A percentile compares a stretch with the other conserved stretches of the same genome.
phyloP scores from a whole-genome alignment of 352 stramenopile species.

The Phytopythium oedochilum region DNA sequence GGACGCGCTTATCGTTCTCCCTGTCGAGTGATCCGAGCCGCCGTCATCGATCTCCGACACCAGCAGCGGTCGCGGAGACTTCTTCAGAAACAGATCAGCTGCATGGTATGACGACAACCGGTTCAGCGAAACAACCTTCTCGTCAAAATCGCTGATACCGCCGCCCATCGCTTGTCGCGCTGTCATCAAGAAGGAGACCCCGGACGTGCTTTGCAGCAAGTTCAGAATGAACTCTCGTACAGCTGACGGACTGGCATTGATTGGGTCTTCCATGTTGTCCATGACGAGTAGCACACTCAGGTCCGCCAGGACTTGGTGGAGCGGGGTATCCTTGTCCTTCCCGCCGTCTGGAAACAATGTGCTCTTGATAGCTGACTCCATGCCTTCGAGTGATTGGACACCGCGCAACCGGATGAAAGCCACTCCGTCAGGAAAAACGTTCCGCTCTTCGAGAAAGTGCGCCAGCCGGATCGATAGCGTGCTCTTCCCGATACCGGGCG shows the following conservation, averaged over 20 bases:
- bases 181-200: slow-evolving; percentile 67
- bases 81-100: slow-evolving; percentile 74
- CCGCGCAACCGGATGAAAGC: slow-evolving; percentile 66
- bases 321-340: slow-evolving; percentile 55
- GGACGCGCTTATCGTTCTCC: slow-evolving; percentile 20
- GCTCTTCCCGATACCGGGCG: slow-evolving; percentile 75
- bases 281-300: slow-evolving; percentile 64
- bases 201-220: slow-evolving; percentile 54
- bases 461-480: slow-evolving; percentile 67
- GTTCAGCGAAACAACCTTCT: slow-evolving; percentile 79
- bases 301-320: slow-evolving; percentile 50
- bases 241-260: slow-evolving; percentile 54
- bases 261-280: slow-evolving; percentile 83
- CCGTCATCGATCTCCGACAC: slow-evolving; percentile 67
- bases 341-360: slow-evolving; percentile 55
- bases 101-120: slow-evolving; percentile 67
- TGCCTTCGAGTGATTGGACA: slow-evolving; percentile 62
- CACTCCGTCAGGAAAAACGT: slow-evolving; percentile 68
- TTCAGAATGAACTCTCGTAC: slow-evolving; percentile 61
- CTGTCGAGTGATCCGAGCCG: slow-evolving; percentile 10
- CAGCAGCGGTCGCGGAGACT: slow-evolving; percentile 57
- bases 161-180: slow-evolving; percentile 67
- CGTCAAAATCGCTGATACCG: slow-evolving; percentile 64
- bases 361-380: slow-evolving; percentile 73
- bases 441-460: slow-evolving; percentile 69